These are phyloP conservation scores for Recurvomyces mirabilis DNA, from an alignment of 495 filamentous ascomycete species.

Conservation along the genomic window DNA sequence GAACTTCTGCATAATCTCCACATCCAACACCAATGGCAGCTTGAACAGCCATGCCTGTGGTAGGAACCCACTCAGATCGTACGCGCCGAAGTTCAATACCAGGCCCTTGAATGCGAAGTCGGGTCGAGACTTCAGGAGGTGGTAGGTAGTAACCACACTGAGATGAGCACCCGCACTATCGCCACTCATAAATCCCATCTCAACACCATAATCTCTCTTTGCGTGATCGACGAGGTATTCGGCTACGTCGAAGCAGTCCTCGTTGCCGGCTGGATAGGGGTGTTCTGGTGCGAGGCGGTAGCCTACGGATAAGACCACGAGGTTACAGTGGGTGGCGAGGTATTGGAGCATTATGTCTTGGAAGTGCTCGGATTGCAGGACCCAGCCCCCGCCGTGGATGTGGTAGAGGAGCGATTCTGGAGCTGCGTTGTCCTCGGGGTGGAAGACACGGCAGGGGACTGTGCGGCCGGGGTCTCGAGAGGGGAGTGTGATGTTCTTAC, in stretches of 20 bases:
- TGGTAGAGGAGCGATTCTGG: constrained; percentile 40
- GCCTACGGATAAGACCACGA: constrained; percentile 42
- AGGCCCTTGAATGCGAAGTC: constrained; percentile 34
- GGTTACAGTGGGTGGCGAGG: constrained; percentile 33
- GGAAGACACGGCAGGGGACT: constrained; percentile 40
- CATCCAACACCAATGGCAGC: constrained; percentile 31
- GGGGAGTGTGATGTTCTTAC: constrained; percentile 35
- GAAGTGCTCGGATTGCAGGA: constrained; percentile 19
- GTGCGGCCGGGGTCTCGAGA: constrained; percentile 38
- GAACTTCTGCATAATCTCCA: constrained; percentile 33
- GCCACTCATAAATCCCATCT: constrained; percentile 33
- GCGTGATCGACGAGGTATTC: constrained; percentile 42
- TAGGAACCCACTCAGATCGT: constrained; percentile 33
- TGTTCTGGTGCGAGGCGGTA: constrained; percentile 52
- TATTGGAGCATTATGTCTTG: constrained; percentile 32
- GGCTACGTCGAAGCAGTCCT: constrained; percentile 46
- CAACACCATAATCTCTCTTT: constrained; percentile 31
- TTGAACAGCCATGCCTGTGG: constrained; percentile 28
- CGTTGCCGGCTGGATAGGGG: constrained; percentile 39
- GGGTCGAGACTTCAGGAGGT: constrained; percentile 34
- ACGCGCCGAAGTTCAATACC: constrained; percentile 38
- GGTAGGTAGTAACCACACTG: constrained; percentile 32
- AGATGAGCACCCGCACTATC: constrained; percentile 43
- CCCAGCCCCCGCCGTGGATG: constrained; percentile 47
- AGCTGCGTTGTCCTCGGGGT: constrained; percentile 32